Base-by-base conservation (phyloP, 345 rosid genomes). In the Eutrema yunnanense region DNA sequence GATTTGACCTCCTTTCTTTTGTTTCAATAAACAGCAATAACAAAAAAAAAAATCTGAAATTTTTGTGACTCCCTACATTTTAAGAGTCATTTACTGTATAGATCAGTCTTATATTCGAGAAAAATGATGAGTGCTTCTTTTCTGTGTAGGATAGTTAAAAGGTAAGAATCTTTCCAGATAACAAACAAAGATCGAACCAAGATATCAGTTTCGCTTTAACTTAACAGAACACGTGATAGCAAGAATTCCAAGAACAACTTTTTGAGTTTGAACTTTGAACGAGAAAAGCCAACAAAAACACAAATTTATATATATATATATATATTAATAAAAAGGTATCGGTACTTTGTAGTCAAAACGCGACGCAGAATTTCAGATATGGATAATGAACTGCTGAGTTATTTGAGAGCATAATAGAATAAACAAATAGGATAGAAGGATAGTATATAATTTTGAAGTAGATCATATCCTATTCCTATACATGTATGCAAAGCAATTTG, bases 181-280 rank as follows among this genome's bases (percentile, higher is more conserved):
- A 58, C 72, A 77, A 77, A 65, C 16, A 59, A 50, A 76, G 76
- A 77, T 77, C 73, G 80, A 65, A 71, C 67, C 59, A 71, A 71
- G 80, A 77, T 77, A 34, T 77, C 72, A 71, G 76, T 77, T 43
- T 71, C 73, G 37, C 80, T 71, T 71, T 77, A 77, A 26, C 80
- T 71, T 5, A 65, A 72, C 80, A 77, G 22, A 71, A 59, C 73
- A 71, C 76, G 58, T 77, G 80, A 58, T 26, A 56, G 66, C 53
- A 47, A 63, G 75, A 76, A 69, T 48, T 63, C 66, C 33, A 48
- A 76, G 60, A 63, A 69, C 66, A 62, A 69, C 61, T 48, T 76
- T 75, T 63, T 69, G 43, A 50, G 76, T 71, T 62, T 64, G 65
- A 61, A 46, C 63, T 61, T 68, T 67, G 74, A 76, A 76, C 53